Conservation (phyloP, 257 asterid genomes). For the Solanum megistacrolobum region DNA sequence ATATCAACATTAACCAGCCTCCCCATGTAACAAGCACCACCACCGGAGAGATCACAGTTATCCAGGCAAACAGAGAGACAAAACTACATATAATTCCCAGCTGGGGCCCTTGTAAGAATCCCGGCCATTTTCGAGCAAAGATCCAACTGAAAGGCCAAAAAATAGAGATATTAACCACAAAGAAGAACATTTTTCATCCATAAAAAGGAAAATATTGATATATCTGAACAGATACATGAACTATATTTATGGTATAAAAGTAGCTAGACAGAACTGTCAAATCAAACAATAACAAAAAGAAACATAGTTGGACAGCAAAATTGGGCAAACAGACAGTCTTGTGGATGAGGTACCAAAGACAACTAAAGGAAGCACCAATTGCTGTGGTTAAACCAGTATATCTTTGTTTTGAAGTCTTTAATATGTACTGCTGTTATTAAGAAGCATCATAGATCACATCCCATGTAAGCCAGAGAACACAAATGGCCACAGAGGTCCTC, state of each 20-base stretch:
- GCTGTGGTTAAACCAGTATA: background rate
- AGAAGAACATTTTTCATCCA: background rate
- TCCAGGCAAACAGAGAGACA: slow-evolving; percentile 74
- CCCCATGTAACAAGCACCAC: slow-evolving; percentile 84
- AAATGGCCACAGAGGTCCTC: background rate
- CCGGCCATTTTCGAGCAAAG: slow-evolving; percentile 97
- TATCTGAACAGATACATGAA: background rate
- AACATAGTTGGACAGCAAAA: background rate
- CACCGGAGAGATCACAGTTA: slow-evolving; percentile 78
- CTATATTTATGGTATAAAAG: background rate
- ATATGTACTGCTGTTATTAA: background rate
- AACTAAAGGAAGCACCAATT: background rate
- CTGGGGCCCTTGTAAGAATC: slow-evolving; percentile 75
- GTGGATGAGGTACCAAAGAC: background rate
- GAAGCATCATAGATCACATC: background rate
- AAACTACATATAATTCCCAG: slow-evolving; percentile 74
- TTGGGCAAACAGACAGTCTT: background rate
- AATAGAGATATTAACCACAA: slow-evolving; percentile 11
- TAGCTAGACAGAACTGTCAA: background rate
- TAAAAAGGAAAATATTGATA: background rate
- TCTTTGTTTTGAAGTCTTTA: background rate
- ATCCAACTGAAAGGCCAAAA: slow-evolving; percentile 72
- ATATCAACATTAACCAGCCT: slow-evolving; percentile 79
- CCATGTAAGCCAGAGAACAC: background rate
- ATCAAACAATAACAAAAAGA: background rate